Evolutionary conservation across 352 stramenopile genomes (phyloP), one percentile per base, ranked within the genome.

Genomic region (Pythium monospermum): DNA sequence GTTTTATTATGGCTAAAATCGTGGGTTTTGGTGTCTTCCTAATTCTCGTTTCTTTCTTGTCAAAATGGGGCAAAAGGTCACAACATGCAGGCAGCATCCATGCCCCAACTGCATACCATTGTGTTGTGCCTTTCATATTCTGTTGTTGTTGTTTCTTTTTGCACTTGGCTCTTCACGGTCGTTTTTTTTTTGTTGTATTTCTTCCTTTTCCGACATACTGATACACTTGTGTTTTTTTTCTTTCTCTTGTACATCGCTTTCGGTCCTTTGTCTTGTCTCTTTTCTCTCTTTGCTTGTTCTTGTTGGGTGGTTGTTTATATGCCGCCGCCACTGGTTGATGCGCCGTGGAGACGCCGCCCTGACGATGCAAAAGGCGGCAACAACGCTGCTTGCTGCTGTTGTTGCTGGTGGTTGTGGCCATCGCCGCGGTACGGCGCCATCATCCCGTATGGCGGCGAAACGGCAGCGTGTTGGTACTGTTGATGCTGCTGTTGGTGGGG

Each of bases 211-310:
- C 35, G 19, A 49, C 39, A 6, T 27, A 18, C 18, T 19, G 22
- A 18, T 44, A n/a, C 37, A 25, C 16, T 44, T 36, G 30, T 8
- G 8, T 36, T 36, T 36, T 36, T 15, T 36, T 44, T 19, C 28
- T 53, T 62, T 76, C 81, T 80, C 61, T 81, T 74, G 67, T 69
- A 71, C 53, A 69, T 60, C 36, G 50, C 50, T n/a, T 54, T 52
- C 51, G 46, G 50, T 66, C 54, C 45, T 12, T 13, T 36, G 12
- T 15, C 41, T 21, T 22, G 27, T 38, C 6, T 36, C 22, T 35
- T 26, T 30, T 31, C 41, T 40, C 36, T 23, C 16, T n/a, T 23
- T 40, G 26, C 23, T 35, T 39, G 26, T 30, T 37, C 37, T 19
- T 33, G 16, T 23, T 48, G n/a, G n/a, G n/a, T n/a, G n/a, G n/a